phyloP scores from a whole-genome alignment of 257 asterid species.

The Knoxia roxburghii region DNA sequence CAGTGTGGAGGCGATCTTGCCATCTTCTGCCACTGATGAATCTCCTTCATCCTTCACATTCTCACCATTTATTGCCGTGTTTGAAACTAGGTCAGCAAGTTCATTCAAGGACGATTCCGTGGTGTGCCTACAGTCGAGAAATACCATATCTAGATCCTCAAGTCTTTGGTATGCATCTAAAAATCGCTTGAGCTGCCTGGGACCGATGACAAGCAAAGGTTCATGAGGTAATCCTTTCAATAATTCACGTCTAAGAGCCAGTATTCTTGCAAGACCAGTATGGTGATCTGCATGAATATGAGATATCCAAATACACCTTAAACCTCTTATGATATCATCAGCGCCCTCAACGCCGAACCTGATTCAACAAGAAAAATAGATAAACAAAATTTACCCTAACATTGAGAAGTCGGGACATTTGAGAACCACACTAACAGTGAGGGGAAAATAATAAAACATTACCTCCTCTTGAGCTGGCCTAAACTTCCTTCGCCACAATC shows the following conservation, averaged over 20 bases:
- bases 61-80: slow-evolving; percentile 5
- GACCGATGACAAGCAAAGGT: slow-evolving; percentile 73
- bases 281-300: slow-evolving; percentile 99
- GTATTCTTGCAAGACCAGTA: slow-evolving; percentile 92
- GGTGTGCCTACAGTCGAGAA: slow-evolving; percentile 74
- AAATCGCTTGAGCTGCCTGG: slow-evolving; percentile 76
- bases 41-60: slow-evolving; percentile 18
- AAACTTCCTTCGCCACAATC: slow-evolving; percentile 98
- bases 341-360: slow-evolving; percentile 84
- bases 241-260: slow-evolving; percentile 65
- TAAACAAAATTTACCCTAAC: not conserved
- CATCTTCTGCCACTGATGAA: slow-evolving; percentile 12
- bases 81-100: slow-evolving; percentile 11
- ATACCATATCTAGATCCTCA: slow-evolving; percentile 87
- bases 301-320: slow-evolving; percentile 89
- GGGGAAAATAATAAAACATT: slow-evolving; percentile 2
- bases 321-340: slow-evolving; percentile 63
- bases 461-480: slow-evolving; percentile 97
- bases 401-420: not conserved
- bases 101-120: slow-evolving; percentile 48
- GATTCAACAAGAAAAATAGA: slow-evolving; percentile 12
- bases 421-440: not conserved
- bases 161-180: slow-evolving; percentile 93
- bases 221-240: slow-evolving; percentile 60
- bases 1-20: slow-evolving; percentile 27